Evolutionary conservation across 2,329 filamentous ascomycete genomes (phyloP), one percentile per base, ranked within the genome.

Genomic region (Arachnopeziza araneosa): DNA sequence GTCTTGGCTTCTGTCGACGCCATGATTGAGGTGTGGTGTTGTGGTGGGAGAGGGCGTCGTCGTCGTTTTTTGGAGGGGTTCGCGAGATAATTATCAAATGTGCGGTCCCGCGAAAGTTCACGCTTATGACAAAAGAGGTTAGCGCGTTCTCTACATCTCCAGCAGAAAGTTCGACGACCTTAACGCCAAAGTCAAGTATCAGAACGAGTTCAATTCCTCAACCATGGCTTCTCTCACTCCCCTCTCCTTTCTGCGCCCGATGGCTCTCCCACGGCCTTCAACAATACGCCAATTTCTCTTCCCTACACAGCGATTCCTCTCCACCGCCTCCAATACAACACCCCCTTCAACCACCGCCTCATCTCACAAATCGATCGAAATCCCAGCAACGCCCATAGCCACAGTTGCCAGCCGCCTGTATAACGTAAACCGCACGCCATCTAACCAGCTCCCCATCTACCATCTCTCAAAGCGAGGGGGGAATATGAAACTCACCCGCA

Each of bases 401-500:
- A 19, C 36, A 19, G 36, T 12, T 12, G 2, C 36, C 12, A 44
- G 17, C 4, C 36, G 10, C 4, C 36, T 44, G 3, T 67, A 67
- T 60, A 81, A 86, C 68, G 81, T 98, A 65, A 79, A 79, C 56
- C 87, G 91, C 63, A 93, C 91, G 2, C 77, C 80, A 1, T 87
- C 83, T 48, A 83, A 85, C 54, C 85, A 91, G 66, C 78, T 95
- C 2, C 86, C 91, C 24, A 83, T 98, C 52, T 99, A 98, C 76
- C 79, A 86, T 19, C 79, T 85, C 66, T 78, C 76, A 65, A 93
- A 90, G 77, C 81, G 85, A 14, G 91, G 91, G 56, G 90, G 91
- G 17, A 95, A 90, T 65, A 80, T 86, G 71, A 84, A 86, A 68
- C 76, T 89, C 69, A 96, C 93, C 5, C 75, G 84, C 59, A 76